Percentiles rank a stretch among this genome's conserved stretches.
These are phyloP conservation scores for Oryza glaberrima DNA, from an alignment of 176 grass and related monocot species.

Conservation along the genomic window DNA sequence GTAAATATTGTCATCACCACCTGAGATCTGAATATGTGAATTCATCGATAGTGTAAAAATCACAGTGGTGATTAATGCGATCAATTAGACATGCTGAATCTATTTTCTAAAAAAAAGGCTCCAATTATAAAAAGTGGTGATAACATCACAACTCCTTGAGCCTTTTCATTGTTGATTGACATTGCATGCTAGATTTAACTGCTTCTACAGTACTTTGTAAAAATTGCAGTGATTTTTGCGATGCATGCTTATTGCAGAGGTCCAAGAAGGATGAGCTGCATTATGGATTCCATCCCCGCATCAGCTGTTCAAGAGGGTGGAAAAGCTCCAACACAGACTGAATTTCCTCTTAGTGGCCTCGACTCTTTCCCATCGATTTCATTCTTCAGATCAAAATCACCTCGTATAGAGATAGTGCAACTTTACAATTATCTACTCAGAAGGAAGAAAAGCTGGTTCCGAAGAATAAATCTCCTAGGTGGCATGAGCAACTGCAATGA, in stretches of 20 bases:
- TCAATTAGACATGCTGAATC: neutral
- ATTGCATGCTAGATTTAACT: constrained; percentile 11
- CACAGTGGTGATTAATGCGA: constrained; percentile 6
- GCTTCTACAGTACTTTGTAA: neutral
- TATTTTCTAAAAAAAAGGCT: neutral
- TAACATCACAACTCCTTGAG: neutral
- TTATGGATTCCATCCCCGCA: constrained; percentile 92
- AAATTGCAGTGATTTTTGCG: constrained; percentile 8
- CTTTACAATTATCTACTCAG: constrained; percentile 29
- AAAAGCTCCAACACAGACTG: constrained; percentile 71
- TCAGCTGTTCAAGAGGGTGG: constrained; percentile 80
- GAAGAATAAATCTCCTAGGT: constrained; percentile 96
- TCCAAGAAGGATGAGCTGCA: constrained; percentile 97
- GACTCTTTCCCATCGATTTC: constrained; percentile 72
- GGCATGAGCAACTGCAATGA: constrained; percentile 96
- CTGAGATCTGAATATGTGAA: constrained; percentile 1
- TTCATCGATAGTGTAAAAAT: neutral
- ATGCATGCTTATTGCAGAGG: constrained; percentile 61
- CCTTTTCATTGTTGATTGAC: constrained; percentile 19
- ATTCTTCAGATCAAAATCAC: constrained; percentile 92
- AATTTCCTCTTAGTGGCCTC: constrained; percentile 66
- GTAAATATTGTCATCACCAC: constrained; percentile 4
- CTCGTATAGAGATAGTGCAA: constrained; percentile 59
- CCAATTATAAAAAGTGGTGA: neutral
- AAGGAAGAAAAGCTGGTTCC: constrained; percentile 66